Evolutionary conservation across 306 rosid genomes (phyloP), one percentile per base, ranked within the genome.

Genomic region (Prunus salicina): DNA sequence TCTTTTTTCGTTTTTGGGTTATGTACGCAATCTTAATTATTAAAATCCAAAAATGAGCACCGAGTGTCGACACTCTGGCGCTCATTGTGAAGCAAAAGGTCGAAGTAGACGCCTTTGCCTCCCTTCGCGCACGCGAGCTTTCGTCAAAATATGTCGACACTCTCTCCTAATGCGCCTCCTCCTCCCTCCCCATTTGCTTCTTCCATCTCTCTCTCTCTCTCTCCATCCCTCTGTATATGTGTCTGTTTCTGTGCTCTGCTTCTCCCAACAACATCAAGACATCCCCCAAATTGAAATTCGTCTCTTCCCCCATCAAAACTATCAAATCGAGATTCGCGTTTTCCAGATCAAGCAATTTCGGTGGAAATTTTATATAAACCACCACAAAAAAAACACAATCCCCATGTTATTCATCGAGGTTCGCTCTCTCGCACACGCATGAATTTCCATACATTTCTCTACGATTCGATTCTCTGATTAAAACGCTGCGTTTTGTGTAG

Each of bases 51-150:
- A 5, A 18, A 2, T 11, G 87, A 47, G 50, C 71, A 58, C 30
- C 56, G 73, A 67, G 79, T 92, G 98, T 94, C 97, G 98, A 94
- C 98, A 94, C 84, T 62, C 22, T 87, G 51, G 72, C 82, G 64
- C 79, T 81, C 73, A 84, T 82, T 60, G 25, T 9, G 22, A 6
- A 0, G 57, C 78, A 38, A 81, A 84, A 83, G 46, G 85, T 70
- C 57, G 8, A 1, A 25, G 52, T 22, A 12, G 67, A 20, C 46
- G 30, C 24, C 51, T 47, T 72, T 18, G 30, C 15, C 60, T 8
- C 38, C 19, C 34, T n/a, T n/a, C 66, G 12, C n/a, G 41, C 30
- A 9, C 30, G 67, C 8, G 12, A 28, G 62, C 34, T 74, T 45
- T 72, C 71, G 3, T 77, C 43, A 8, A 53, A 58, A 1, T 38